Percentiles rank a stretch among this genome's conserved stretches.
These are phyloP conservation scores for Leucaena leucocephala DNA, from an alignment of 306 rosid species.

Conservation along the genomic window DNA sequence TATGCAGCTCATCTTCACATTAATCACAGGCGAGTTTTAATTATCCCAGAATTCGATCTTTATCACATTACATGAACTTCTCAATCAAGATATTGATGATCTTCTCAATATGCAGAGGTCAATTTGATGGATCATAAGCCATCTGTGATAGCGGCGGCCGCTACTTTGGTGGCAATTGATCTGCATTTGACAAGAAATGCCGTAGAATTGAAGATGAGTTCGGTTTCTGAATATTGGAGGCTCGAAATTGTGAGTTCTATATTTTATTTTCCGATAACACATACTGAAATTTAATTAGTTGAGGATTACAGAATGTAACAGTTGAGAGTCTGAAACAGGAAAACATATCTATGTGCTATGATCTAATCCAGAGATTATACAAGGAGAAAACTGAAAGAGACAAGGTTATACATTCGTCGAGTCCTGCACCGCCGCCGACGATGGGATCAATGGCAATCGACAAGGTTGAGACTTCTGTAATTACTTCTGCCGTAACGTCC, in stretches of 20 bases:
- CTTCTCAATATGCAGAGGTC: constrained; percentile 51
- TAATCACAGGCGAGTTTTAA: constrained; percentile 55
- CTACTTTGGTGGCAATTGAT: constrained; percentile 64
- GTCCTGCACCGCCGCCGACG: constrained; percentile 31
- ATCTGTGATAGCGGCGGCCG: constrained; percentile 76
- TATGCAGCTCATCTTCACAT: constrained; percentile 49
- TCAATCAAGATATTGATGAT: no score
- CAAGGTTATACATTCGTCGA: constrained; percentile 37
- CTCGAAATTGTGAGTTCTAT: constrained; percentile 59
- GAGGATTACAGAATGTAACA: constrained; percentile 7
- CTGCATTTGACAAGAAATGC: constrained; percentile 52
- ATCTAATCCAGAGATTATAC: constrained; percentile 53
- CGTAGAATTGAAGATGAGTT: constrained; percentile 59
- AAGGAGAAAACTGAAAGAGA: constrained; percentile 43
- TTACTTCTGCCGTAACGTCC: constrained; percentile 40
- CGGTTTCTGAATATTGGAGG: constrained; percentile 48
- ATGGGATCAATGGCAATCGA: constrained; percentile 35
- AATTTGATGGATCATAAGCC: constrained; percentile 65
- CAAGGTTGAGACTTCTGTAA: constrained; percentile 44
- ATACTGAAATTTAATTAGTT: background rate
- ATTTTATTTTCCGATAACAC: background rate
- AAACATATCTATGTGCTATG: constrained; percentile 55
- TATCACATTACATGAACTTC: background rate
- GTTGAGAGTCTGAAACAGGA: constrained; percentile 45
- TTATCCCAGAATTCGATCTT: background rate